Evolutionary conservation across 179 eudicot species (phyloP).

Genomic region (Sideroxylon spinosum): DNA sequence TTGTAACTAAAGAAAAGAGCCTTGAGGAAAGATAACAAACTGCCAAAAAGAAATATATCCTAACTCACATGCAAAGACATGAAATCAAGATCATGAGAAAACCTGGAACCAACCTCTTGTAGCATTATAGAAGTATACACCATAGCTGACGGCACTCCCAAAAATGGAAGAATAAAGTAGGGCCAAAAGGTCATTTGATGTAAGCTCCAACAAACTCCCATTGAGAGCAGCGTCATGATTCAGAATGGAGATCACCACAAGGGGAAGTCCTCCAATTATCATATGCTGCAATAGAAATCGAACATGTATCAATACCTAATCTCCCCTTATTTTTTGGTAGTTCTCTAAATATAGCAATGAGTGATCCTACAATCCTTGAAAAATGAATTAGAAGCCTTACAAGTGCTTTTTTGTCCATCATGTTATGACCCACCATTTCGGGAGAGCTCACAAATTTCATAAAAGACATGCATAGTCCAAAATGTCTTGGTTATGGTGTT

Average conservation of each 20-base stretch:
- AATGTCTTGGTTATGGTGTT: background rate
- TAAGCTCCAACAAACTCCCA: constrained; percentile 59
- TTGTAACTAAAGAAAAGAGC: background rate
- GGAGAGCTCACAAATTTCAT: no score
- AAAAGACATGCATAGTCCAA: no score
- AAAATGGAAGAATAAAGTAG: constrained; percentile 84
- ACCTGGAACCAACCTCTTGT: constrained; percentile 59
- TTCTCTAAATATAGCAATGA: background rate
- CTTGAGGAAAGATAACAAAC: background rate
- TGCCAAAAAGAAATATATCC: background rate
- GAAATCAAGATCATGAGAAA: background rate
- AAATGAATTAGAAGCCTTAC: background rate
- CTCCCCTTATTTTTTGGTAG: no score
- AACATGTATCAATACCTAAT: background rate
- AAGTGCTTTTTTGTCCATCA: background rate
- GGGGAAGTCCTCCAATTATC: constrained; percentile 92
- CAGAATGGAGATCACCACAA: constrained; percentile 57
- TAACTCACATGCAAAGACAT: background rate
- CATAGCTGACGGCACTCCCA: constrained; percentile 95
- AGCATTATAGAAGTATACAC: constrained; percentile 91
- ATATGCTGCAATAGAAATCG: constrained; percentile 65
- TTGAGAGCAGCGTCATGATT: constrained; percentile 71
- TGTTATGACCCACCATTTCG: background rate
- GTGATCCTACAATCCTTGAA: background rate
- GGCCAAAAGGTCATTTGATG: constrained; percentile 59